Conservation (phyloP, 352 stramenopile species). For the Phytopythium chamaehyphon region DNA sequence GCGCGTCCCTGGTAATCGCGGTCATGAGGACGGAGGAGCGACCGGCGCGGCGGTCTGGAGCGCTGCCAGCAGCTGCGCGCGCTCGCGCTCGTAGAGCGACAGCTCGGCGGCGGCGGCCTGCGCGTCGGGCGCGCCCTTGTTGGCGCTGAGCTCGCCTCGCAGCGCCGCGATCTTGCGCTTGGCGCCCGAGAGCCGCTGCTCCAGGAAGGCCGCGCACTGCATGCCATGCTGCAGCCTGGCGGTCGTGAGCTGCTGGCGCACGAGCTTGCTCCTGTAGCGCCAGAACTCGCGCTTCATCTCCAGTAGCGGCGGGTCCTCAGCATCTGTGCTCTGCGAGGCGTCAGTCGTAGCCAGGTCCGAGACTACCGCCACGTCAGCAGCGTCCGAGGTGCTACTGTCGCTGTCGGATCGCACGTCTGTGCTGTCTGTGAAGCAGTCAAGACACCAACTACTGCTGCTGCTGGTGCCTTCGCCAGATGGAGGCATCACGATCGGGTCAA, state of each 20-base stretch:
- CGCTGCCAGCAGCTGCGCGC: slow-evolving; percentile 6
- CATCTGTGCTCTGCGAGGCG: background rate
- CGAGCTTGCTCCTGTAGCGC: slow-evolving; percentile 13
- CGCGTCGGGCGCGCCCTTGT: background rate
- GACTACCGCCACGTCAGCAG: slow-evolving; percentile 3
- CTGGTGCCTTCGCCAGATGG: background rate
- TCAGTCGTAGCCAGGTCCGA: background rate
- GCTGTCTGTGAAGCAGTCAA: background rate
- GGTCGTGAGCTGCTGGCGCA: slow-evolving; percentile 12
- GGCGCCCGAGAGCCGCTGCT: slow-evolving; percentile 15
- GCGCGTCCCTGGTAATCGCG: too few species aligned
- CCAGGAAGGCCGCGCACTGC: slow-evolving; percentile 12
- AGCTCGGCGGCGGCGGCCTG: slow-evolving; percentile 10
- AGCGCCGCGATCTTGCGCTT: slow-evolving; percentile 19
- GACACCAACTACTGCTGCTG: background rate
- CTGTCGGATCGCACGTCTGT: slow-evolving; percentile 5
- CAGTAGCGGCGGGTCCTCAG: background rate
- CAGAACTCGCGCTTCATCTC: slow-evolving; percentile 15
- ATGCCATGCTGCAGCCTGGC: slow-evolving; percentile 18
- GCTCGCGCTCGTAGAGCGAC: slow-evolving; percentile 12
- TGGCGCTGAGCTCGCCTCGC: slow-evolving; percentile 9
- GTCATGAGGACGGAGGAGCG: background rate
- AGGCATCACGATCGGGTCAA: slow-evolving; percentile 5
- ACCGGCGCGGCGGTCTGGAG: too few species aligned
- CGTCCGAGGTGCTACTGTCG: slow-evolving; percentile 2